phyloP scores from a whole-genome alignment of 2,329 filamentous ascomycete species.

The Mariannaea sp. region DNA sequence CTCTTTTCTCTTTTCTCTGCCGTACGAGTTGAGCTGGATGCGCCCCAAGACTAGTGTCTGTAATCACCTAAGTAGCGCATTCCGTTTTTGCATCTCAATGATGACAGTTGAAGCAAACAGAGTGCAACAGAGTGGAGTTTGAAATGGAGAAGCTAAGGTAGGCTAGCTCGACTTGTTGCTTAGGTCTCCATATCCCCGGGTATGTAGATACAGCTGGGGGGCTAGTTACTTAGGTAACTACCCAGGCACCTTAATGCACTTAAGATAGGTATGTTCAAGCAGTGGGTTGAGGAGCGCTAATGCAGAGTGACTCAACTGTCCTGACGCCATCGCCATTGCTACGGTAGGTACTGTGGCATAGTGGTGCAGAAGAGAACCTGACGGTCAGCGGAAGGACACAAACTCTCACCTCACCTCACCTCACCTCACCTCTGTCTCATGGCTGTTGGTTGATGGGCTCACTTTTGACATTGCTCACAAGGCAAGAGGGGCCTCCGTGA shows the following conservation, averaged over 20 bases:
- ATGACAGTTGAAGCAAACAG: not conserved
- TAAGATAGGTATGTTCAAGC: too few relatives aligned
- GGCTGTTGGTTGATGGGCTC: conserved; percentile 16
- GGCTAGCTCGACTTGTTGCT: too few relatives aligned
- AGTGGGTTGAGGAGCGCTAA: conserved; percentile 30
- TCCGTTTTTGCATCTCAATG: not conserved
- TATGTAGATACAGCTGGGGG: too few relatives aligned
- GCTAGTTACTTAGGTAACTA: too few relatives aligned
- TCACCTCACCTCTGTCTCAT: conserved; percentile 24
- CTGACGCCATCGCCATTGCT: conserved; percentile 20
- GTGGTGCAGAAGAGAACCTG: conserved; percentile 12
- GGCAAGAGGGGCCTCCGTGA: too few relatives aligned
- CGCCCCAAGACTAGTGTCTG: not conserved
- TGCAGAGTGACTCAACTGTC: conserved; percentile 31
- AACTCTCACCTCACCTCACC: conserved; percentile 28
- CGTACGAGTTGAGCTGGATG: not conserved
- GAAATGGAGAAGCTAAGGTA: not conserved
- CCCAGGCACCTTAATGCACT: too few relatives aligned
- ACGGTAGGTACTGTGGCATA: not conserved
- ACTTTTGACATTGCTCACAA: not conserved
- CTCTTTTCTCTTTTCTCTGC: not conserved
- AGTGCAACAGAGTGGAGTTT: not conserved
- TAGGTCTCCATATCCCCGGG: too few relatives aligned
- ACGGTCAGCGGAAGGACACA: too few relatives aligned
- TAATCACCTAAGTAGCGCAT: not conserved